phyloP scores from a whole-genome alignment of 2,329 filamentous ascomycete species.

The Trichoderma sp. region DNA sequence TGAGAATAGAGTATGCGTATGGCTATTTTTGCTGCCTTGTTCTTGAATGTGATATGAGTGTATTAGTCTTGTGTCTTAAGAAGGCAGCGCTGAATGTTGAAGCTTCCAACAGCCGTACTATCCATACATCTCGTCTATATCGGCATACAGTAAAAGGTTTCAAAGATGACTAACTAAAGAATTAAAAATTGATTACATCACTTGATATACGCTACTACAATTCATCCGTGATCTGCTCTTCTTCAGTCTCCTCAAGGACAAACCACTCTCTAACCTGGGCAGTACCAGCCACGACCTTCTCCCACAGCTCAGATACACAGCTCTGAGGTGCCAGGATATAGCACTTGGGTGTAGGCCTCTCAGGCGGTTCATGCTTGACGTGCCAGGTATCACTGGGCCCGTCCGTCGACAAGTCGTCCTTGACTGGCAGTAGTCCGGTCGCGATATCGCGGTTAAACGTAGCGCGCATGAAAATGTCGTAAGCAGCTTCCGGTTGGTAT shows the following conservation, averaged over 20 bases:
- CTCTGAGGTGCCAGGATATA: slow-evolving; percentile 58
- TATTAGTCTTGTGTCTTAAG: background rate
- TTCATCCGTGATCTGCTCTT: slow-evolving; percentile 8
- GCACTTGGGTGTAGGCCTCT: slow-evolving; percentile 53
- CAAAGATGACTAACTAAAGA: background rate
- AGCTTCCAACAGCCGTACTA: background rate
- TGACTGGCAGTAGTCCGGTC: slow-evolving; percentile 53
- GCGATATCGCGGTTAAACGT: slow-evolving; percentile 56
- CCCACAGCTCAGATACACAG: slow-evolving; percentile 56
- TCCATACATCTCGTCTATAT: background rate
- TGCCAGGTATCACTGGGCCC: slow-evolving; percentile 62
- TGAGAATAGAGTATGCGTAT: background rate
- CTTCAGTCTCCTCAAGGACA: slow-evolving; percentile 29
- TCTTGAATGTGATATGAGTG: background rate
- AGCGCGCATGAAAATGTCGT: slow-evolving; percentile 61
- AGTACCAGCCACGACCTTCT: slow-evolving; percentile 50
- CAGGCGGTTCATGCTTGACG: slow-evolving; percentile 52
- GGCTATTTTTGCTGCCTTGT: background rate
- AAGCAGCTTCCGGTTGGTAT: slow-evolving; percentile 59
- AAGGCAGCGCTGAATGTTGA: background rate
- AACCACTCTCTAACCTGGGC: slow-evolving; percentile 50
- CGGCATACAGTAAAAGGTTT: background rate
- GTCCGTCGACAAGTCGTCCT: slow-evolving; percentile 51
- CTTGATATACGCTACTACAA: background rate
- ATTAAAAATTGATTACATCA: background rate